Base-by-base conservation (phyloP, 257 asterid species). In the Fraxinus excelsior region DNA sequence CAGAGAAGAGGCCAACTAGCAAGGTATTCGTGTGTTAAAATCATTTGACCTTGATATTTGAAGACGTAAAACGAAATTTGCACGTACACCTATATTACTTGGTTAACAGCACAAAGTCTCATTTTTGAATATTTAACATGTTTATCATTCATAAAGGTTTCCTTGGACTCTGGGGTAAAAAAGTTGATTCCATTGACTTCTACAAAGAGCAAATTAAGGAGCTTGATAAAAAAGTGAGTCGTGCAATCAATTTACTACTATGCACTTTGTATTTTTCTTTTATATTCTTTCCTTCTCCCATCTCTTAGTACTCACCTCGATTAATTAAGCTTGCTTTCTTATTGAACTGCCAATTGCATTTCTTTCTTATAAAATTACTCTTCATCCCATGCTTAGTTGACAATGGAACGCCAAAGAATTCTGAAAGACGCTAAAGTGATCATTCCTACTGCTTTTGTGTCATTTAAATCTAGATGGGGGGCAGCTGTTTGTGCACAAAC, bases 401-500 rank as follows among this genome's bases (percentile, higher is more conserved):
- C 92, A 8, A 79, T 81, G 91, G 97, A 93, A 83, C 97, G 97
- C 64, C 95, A 96, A 76, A 74, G 80, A 51, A 82, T 91, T 86
- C 86, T 93, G 25, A 90, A 92, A 73, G 97, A 96, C 76, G 81
- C 97, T 4, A 91, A 90, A 77, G 82, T 85, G 34, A 40, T 91
- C 74, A 89, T 84, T 29, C 85, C 97, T 6, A 96, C 97, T 72
- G 92, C 98, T 72, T 96, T 96, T 81, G 99, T 96, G 46, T 93
- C 99, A 0, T 96, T 96, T 84, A 85, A 88, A 79, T 87, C 99
- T 19, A 91, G 98, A 85, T 91, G 99, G 87, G 99, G 94, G 49
- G 99, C 98, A 53, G 97, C 98, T 72, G 97, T 96, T 77, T 93
- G 98, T 87, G 98, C 98, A 53, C 99, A 96, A 83, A 93, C 99